Base-by-base conservation (phyloP, 345 rosid genomes). In the Euphorbia lathyris region DNA sequence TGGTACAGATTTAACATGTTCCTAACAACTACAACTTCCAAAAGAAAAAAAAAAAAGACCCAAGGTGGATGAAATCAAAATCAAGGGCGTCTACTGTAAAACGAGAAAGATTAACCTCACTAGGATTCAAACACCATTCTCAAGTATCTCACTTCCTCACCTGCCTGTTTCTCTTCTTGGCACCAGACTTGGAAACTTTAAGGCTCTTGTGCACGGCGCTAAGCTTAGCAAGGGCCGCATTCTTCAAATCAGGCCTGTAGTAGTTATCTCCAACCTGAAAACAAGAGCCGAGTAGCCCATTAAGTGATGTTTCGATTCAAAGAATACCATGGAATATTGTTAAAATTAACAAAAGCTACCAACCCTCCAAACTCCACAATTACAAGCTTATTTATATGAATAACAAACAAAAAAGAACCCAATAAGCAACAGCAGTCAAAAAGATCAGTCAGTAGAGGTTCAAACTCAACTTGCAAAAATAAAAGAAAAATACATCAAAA, bases 221-320 rank as follows among this genome's bases (percentile, higher is more conserved):
- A 76, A 94, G 82, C 78, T 93, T 86, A 63, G 97, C 89, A 57
- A 94, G 96, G 50, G 97, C 91, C 0, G 92, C 94, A 16, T 85
- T 84, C 84, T 85, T 89, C 68, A 94, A 78, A 83, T 94, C 97
- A 14, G 96, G 95, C 78, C 93, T 84, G 91, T 91, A 91, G 81
- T 83, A 80, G 86, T 91, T 91, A 72, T 88, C 88, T 2, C 78
- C 84, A 47, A 91, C 91, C 96, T 89, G 81, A 52, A 30, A 30
- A 30, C 29, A 29, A 65, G 13, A 45, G 19, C 19, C 36, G 22
- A 43, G 11, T 22, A 63, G 7, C 51, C 14, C 26, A 34, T 22
- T 10, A 40, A 3, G 38, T 8, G 7, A 58, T 58, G 36, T 58
- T 29, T 16, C 34, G 0, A 7, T 27, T 58, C 40, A 27, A 19